Evolutionary conservation across 1,284 basidiomycete species (phyloP), one percentile per base, ranked within the genome.

Genomic region (Vanrija humicola): DNA sequence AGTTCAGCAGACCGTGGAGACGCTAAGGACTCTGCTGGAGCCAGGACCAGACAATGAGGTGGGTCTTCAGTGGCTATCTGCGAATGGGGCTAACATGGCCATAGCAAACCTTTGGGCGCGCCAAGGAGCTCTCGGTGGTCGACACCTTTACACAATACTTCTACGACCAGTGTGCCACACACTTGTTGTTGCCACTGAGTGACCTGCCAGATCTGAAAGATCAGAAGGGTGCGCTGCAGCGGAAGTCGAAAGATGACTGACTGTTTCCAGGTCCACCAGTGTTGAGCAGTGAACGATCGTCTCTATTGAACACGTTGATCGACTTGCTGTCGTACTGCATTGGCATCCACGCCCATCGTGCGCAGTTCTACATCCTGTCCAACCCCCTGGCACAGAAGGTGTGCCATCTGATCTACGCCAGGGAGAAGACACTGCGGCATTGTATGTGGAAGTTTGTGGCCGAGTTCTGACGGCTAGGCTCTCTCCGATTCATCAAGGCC

Each of bases 101-200:
- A 16, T 9, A 55, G 54, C 59, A 58, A 28, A 19, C 53, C 8
- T 58, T 62, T 29, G 47, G 38, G 3, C 52, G 59, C 5, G 43
- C 46, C 12, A 61, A 57, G 29, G 55, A 61, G 23, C 6, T 47
- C 19, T 38, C 58, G 2, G 47, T 86, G 52, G 86, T 86, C 16
- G 89, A 96, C 72, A 84, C 84, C 56, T 98, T 95, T 79, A 79
- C 94, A 66, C 87, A 92, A 34, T 90, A 90, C 76, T 93, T 98
- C 74, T 98, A 98, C 79, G 80, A 83, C 40, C 79, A 83, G 45
- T 91, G 87, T 68, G 81, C 88, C 53, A 78, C 82, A 18, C 80
- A 81, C 16, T 79, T 99, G 46, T 88, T 93, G 77, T 84, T 83
- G 66, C 94, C 96, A 1, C 79, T 98, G 42, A 56, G 77, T 14